Evolutionary conservation across 2,329 filamentous ascomycete species (phyloP).

Genomic region (Orbilia oligospora): DNA sequence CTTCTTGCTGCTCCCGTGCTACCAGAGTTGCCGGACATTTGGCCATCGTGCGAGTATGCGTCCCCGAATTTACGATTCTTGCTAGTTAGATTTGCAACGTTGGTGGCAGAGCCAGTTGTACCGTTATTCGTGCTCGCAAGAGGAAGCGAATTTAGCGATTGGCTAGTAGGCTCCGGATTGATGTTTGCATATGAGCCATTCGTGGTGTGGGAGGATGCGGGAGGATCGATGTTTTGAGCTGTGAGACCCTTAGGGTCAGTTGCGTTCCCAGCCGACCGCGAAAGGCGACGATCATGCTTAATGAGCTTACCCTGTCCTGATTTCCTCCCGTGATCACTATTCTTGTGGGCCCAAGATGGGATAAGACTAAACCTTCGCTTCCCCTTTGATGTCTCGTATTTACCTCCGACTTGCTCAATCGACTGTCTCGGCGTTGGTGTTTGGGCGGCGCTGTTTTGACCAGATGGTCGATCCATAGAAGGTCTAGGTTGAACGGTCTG

Average conservation of each 20-base stretch:
- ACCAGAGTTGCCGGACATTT: conserved; percentile 75
- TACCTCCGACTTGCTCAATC: conserved; percentile 81
- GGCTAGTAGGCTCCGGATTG: conserved; percentile 64
- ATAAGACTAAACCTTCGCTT: conserved; percentile 77
- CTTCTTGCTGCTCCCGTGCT: conserved; percentile 88
- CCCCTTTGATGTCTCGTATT: conserved; percentile 67
- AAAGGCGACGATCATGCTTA: conserved; percentile 60
- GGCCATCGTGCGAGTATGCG: conserved; percentile 81
- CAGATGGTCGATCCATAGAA: conserved; percentile 67
- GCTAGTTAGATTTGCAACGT: conserved; percentile 78
- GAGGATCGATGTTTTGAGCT: conserved; percentile 46
- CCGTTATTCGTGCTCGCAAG: conserved; percentile 66
- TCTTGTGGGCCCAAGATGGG: conserved; percentile 69
- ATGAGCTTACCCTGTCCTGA: conserved; percentile 60
- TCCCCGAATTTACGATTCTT: conserved; percentile 87
- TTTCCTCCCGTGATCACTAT: conserved; percentile 56
- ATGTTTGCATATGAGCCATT: conserved; percentile 63
- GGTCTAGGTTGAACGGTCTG: conserved; percentile 54
- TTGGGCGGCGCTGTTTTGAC: conserved; percentile 53
- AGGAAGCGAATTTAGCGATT: conserved; percentile 62
- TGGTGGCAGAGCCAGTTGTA: conserved; percentile 68
- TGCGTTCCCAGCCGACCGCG: conserved; percentile 59
- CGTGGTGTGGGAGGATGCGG: conserved; percentile 49
- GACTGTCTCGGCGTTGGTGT: conserved; percentile 74
- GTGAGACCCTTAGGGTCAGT: conserved; percentile 58